Evolutionary conservation across 352 stramenopile species (phyloP).

Genomic region (Phytophthora agathidicida): DNA sequence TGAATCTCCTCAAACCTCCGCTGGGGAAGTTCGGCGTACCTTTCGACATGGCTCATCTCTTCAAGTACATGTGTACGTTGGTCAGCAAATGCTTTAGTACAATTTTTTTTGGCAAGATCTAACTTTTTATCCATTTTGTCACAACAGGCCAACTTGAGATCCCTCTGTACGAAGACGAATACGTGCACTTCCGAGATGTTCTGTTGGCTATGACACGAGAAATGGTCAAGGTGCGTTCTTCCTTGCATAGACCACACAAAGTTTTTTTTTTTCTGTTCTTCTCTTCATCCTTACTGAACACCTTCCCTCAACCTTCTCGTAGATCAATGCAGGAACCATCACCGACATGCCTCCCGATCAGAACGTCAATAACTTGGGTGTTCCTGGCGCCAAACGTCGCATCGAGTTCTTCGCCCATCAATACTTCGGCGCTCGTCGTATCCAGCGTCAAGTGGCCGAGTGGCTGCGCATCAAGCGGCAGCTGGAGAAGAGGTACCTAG

Average conservation of each 20-base stretch:
- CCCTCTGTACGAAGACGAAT: constrained; percentile 82
- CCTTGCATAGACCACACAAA: background rate
- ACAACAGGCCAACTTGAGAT: constrained; percentile 75
- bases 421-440: constrained; percentile 66
- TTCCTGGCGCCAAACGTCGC: constrained; percentile 30
- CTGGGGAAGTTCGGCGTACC: constrained; percentile 66
- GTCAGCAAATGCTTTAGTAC: no score
- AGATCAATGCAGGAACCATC: constrained; percentile 48
- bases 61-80: constrained; percentile 64
- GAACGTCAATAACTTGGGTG: constrained; percentile 27
- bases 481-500: constrained; percentile 74
- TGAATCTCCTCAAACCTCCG: constrained; percentile 77
- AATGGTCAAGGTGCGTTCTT: constrained; percentile 74
- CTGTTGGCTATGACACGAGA: constrained; percentile 79
- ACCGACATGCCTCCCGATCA: constrained; percentile 44
- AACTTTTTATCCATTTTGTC: no score
- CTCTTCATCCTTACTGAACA: no score
- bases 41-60: constrained; percentile 50
- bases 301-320: no score
- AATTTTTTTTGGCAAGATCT: no score
- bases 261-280: background rate
- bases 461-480: constrained; percentile 78
- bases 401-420: constrained; percentile 73
- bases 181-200: constrained; percentile 89
- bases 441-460: constrained; percentile 58